A percentile compares a stretch with the other conserved stretches of the same genome.
Conservation (phyloP, 176 grass and related monocot species). For the Aechmea fasciata region DNA sequence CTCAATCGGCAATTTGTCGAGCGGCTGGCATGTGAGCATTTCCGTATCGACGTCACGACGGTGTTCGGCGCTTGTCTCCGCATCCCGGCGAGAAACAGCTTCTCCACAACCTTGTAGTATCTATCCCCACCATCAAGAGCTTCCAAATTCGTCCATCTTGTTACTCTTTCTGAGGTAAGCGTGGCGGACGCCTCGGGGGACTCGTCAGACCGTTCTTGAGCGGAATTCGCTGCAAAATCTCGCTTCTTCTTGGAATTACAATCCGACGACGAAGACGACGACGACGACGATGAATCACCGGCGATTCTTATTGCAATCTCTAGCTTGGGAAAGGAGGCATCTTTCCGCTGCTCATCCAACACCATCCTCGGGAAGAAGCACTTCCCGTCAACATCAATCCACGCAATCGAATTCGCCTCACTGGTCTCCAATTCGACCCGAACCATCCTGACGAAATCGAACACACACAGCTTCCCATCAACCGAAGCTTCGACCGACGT, state of each 20-base stretch:
- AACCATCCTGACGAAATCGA: conserved; percentile 62
- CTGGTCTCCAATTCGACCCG: conserved; percentile 39
- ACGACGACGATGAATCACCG: not conserved
- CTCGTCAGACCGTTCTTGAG: conserved; percentile 36
- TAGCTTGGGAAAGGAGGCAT: conserved; percentile 5
- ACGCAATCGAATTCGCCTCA: conserved; percentile 37
- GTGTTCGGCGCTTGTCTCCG: not conserved
- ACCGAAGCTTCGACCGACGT: conserved; percentile 17
- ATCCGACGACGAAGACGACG: not conserved
- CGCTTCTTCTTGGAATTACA: conserved; percentile 8
- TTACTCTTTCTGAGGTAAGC: not conserved
- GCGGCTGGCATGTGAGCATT: conserved; percentile 18
- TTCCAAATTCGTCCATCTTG: conserved; percentile 18
- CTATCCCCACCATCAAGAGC: conserved; percentile 31
- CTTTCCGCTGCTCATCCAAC: conserved; percentile 6
- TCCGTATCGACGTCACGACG: conserved; percentile 49
- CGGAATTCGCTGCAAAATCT: conserved; percentile 8
- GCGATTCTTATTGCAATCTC: not conserved
- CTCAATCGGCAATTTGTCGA: conserved; percentile 14
- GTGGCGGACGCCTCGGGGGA: conserved; percentile 5
- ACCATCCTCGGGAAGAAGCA: conserved; percentile 50
- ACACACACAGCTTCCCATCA: conserved; percentile 22
- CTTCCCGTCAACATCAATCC: conserved; percentile 56
- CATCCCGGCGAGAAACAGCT: conserved; percentile 49
- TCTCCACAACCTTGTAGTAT: conserved; percentile 52